A percentile compares a stretch with the other conserved stretches of the same genome.
These are phyloP conservation scores for Sporothrix brunneoviolacea DNA, from an alignment of 2,329 filamentous ascomycete genomes.

Conservation along the genomic window DNA sequence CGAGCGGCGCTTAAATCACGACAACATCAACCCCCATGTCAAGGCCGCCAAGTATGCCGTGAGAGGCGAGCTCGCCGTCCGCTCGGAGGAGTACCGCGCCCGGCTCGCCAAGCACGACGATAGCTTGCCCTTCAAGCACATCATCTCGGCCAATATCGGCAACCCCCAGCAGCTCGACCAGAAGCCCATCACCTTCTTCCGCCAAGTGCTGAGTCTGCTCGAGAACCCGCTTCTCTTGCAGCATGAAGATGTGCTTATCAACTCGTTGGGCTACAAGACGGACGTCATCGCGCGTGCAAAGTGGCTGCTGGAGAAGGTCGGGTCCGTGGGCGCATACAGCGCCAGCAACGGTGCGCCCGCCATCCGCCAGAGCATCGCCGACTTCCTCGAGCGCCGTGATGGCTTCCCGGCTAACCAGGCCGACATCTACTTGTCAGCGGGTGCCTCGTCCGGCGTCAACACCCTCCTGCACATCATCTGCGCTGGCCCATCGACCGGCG, in stretches of 20 bases:
- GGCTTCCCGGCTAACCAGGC: constrained; percentile 75
- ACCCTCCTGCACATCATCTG: constrained; percentile 88
- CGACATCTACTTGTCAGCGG: constrained; percentile 83
- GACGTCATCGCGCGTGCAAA: constrained; percentile 83
- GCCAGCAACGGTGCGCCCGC: constrained; percentile 82
- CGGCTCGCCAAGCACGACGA: constrained; percentile 54
- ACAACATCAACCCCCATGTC: constrained; percentile 91
- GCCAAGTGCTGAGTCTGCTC: constrained; percentile 85
- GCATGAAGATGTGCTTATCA: constrained; percentile 70
- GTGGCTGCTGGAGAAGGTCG: constrained; percentile 72
- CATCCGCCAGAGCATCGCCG: constrained; percentile 83
- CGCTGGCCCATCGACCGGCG: constrained; percentile 65
- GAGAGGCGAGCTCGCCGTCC: constrained; percentile 88
- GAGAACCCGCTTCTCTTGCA: constrained; percentile 85
- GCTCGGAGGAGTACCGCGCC: constrained; percentile 84
- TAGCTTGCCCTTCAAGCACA: constrained; percentile 71
- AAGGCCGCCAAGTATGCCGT: constrained; percentile 91
- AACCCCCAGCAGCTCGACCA: constrained; percentile 99
- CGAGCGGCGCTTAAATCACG: constrained; percentile 53
- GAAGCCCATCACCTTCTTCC: constrained; percentile 98
- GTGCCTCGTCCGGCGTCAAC: constrained; percentile 91
- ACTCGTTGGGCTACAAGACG: constrained; percentile 74
- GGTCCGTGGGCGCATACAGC: constrained; percentile 93
- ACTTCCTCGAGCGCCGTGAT: constrained; percentile 88
- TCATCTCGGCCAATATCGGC: constrained; percentile 97